phyloP scores from a whole-genome alignment of 1,139 yeast genomes.

The Pneumocystis jirovecii region DNA sequence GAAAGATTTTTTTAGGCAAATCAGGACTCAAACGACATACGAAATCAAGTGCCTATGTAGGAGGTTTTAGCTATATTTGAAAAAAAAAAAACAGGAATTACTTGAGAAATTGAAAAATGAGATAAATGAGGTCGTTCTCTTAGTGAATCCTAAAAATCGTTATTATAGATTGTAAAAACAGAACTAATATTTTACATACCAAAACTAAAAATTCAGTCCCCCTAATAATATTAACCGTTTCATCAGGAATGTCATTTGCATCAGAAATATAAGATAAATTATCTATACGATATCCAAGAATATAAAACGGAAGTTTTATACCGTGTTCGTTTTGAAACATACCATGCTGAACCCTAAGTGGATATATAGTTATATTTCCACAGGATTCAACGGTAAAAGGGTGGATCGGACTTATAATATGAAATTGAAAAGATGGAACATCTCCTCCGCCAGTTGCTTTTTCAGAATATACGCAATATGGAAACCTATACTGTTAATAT shows the following conservation, averaged over 20 bases:
- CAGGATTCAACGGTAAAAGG: constrained; percentile 8
- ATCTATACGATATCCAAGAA: constrained; percentile 11
- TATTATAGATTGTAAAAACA: not conserved
- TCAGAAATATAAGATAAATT: constrained; percentile 12
- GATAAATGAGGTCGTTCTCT: constrained; percentile 10
- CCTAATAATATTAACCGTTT: constrained; percentile 6
- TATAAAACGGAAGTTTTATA: constrained; percentile 8
- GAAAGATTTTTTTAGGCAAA: constrained; percentile 50
- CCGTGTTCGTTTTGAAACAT: constrained; percentile 5
- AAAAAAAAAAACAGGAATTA: not conserved
- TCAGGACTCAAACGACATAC: constrained; percentile 31
- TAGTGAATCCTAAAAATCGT: constrained; percentile 7
- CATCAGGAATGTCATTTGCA: constrained; percentile 8
- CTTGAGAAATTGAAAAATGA: constrained; percentile 8
- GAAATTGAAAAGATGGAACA: constrained; percentile 11
- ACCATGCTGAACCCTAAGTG: constrained; percentile 13
- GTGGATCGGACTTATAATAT: constrained; percentile 8
- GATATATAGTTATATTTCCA: constrained; percentile 5
- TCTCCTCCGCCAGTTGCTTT: constrained; percentile 14
- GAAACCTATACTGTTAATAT: constrained; percentile 1
- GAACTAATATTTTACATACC: not conserved
- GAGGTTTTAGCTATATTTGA: not conserved
- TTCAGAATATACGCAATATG: constrained; percentile 9
- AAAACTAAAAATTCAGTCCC: constrained; percentile 11
- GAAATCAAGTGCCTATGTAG: constrained; percentile 10